Evolutionary conservation across 331 rosid species (phyloP).

Genomic region (Prunus yedoensis): DNA sequence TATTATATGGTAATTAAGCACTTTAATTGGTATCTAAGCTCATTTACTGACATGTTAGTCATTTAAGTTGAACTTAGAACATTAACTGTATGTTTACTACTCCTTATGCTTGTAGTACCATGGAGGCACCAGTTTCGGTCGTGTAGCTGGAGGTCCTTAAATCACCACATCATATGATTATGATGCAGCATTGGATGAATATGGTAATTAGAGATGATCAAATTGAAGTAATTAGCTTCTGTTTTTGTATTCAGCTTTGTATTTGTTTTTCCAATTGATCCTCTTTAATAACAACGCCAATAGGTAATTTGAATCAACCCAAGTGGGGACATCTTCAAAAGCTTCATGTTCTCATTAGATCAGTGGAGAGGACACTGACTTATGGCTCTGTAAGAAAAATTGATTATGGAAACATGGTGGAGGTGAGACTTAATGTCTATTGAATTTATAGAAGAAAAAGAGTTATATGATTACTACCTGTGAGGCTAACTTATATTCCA

Average conservation of each 20-base stretch:
- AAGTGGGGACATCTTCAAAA: conserved; percentile 34
- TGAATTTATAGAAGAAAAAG: too few relatives aligned
- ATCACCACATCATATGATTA: conserved; percentile 32
- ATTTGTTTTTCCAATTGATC: not conserved
- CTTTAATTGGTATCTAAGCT: not conserved
- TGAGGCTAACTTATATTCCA: not conserved
- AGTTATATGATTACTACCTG: too few relatives aligned
- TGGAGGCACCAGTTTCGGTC: conserved; percentile 35
- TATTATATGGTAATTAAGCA: conserved; percentile 22
- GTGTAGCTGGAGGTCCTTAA: conserved; percentile 29
- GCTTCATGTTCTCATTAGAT: conserved; percentile 16
- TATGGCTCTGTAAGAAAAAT: not conserved
- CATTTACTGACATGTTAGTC: not conserved
- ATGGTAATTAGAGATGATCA: conserved; percentile 11
- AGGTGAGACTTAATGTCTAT: too few relatives aligned
- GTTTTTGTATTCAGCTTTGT: not conserved
- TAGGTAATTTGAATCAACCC: conserved; percentile 26
- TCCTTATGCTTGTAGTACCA: conserved; percentile 5
- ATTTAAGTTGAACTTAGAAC: not conserved
- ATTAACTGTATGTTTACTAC: not conserved
- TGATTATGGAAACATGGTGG: not conserved
- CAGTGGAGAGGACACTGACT: conserved; percentile 11
- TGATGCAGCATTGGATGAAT: conserved; percentile 28
- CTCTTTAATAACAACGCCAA: not conserved
- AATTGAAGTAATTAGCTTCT: conserved; percentile 1